phyloP scores from a whole-genome alignment of 371 early-diverging fungal genomes.

The Blakeslea trispora region DNA sequence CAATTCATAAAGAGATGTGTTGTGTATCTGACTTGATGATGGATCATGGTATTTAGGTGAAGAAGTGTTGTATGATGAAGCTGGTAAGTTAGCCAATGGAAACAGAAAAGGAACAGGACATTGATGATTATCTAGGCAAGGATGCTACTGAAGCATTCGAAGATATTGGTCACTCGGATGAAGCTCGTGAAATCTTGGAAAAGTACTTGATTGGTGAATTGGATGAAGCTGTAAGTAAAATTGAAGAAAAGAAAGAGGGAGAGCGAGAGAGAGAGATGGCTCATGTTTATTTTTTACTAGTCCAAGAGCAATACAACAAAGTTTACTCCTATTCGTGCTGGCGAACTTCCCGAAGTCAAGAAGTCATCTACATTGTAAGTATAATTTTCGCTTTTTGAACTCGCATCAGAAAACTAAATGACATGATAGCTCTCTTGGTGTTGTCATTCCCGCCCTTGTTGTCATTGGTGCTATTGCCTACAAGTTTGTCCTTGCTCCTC shows the following conservation, averaged over 20 bases:
- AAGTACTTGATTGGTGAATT: constrained; percentile 46
- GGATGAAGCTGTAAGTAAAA: constrained; percentile 44
- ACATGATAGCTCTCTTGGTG: constrained; percentile 25
- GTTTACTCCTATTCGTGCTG: constrained; percentile 39
- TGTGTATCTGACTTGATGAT: constrained; percentile 28
- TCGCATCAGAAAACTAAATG: too few relatives aligned
- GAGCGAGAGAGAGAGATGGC: too few relatives aligned
- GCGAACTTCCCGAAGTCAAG: constrained; percentile 42
- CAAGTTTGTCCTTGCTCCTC: constrained; percentile 43
- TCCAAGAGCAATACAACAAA: constrained; percentile 25
- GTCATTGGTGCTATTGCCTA: constrained; percentile 36
- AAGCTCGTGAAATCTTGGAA: constrained; percentile 49
- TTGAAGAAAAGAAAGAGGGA: background rate
- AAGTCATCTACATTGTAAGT: constrained; percentile 43
- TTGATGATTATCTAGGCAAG: constrained; percentile 66
- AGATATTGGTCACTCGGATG: constrained; percentile 90
- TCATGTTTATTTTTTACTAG: constrained; percentile 18
- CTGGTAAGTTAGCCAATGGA: constrained; percentile 44
- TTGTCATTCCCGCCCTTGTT: constrained; percentile 25
- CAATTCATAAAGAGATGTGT: too few relatives aligned
- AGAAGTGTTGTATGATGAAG: constrained; percentile 64
- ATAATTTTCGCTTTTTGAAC: background rate
- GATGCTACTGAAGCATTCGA: constrained; percentile 89
- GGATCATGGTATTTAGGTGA: constrained; percentile 42
- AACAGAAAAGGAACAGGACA: constrained; percentile 62